Evolutionary conservation across 306 rosid species (phyloP).

Genomic region (Spatholobus suberectus): DNA sequence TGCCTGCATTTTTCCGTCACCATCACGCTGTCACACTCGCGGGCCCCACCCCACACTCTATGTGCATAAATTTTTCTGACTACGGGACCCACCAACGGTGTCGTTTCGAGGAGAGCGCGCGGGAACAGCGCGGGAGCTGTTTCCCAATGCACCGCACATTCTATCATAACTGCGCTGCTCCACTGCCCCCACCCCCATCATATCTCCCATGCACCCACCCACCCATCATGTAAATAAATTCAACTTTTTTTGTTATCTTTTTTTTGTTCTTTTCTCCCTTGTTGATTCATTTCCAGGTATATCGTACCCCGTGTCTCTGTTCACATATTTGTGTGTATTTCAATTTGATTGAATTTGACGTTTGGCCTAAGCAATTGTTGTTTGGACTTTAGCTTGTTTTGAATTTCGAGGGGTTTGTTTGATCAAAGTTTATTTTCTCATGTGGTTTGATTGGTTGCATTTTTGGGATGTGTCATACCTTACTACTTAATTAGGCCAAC

Average conservation of each 20-base stretch:
- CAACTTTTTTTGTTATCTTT: no score
- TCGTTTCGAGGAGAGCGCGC: conserved; percentile 51
- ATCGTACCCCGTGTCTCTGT: conserved; percentile 6
- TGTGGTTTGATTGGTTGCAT: not conserved
- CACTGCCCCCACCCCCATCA: conserved; percentile 23
- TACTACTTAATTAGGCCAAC: conserved; percentile 26
- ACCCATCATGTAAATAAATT: no score
- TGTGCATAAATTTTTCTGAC: not conserved
- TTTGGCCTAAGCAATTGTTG: not conserved
- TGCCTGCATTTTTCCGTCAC: conserved; percentile 29
- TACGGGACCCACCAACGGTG: conserved; percentile 44
- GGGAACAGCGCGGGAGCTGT: conserved; percentile 63
- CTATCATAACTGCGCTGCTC: not conserved
- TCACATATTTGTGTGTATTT: not conserved
- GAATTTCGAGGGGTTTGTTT: not conserved
- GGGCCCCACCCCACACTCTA: not conserved
- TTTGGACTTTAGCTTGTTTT: conserved; percentile 2
- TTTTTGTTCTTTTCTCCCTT: not conserved
- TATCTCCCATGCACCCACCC: not conserved
- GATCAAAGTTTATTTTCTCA: not conserved
- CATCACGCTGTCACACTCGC: conserved; percentile 23
- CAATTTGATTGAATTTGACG: not conserved
- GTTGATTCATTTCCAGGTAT: conserved; percentile 36
- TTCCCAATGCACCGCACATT: conserved; percentile 55
- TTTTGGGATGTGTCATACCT: not conserved